Evolutionary conservation across 441 rosid genomes (phyloP).

Genomic region (Gossypium aridum): DNA sequence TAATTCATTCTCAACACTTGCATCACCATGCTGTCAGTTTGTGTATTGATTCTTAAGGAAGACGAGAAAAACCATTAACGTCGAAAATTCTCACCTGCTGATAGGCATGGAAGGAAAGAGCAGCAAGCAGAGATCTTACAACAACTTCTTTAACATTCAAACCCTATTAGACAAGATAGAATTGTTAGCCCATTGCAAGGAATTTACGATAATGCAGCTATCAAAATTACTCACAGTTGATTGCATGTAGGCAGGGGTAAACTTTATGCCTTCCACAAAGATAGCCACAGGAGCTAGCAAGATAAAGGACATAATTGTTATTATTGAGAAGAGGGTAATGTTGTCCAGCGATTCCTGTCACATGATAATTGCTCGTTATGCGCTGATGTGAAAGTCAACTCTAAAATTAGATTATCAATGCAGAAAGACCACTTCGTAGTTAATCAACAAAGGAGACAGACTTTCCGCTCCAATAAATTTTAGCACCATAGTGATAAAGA

Average conservation of each 20-base stretch:
- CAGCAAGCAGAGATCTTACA: slow-evolving; percentile 68
- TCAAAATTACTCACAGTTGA: slow-evolving; percentile 60
- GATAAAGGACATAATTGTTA: slow-evolving; percentile 88
- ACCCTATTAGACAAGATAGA: slow-evolving; percentile 46
- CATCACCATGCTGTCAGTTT: background rate
- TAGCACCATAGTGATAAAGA: background rate
- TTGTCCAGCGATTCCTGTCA: slow-evolving; percentile 89
- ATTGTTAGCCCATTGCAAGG: background rate
- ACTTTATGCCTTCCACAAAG: slow-evolving; percentile 84
- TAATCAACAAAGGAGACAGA: background rate
- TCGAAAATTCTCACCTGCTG: slow-evolving; percentile 60
- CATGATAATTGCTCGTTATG: slow-evolving; percentile 14
- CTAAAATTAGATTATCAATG: background rate
- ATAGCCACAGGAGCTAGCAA: slow-evolving; percentile 67
- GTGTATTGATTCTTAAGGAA: background rate
- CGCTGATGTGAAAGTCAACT: background rate
- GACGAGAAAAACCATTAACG: background rate
- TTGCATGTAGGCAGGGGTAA: slow-evolving; percentile 77
- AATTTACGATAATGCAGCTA: slow-evolving; percentile 1
- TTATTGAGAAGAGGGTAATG: slow-evolving; percentile 90
- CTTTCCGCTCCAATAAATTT: background rate
- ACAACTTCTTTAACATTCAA: slow-evolving; percentile 65
- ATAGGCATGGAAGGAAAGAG: slow-evolving; percentile 95
- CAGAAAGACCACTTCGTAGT: background rate
- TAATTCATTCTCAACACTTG: too few relatives aligned